phyloP scores from a whole-genome alignment of 768 basidiomycete species.

The Mycena sanguinolenta region DNA sequence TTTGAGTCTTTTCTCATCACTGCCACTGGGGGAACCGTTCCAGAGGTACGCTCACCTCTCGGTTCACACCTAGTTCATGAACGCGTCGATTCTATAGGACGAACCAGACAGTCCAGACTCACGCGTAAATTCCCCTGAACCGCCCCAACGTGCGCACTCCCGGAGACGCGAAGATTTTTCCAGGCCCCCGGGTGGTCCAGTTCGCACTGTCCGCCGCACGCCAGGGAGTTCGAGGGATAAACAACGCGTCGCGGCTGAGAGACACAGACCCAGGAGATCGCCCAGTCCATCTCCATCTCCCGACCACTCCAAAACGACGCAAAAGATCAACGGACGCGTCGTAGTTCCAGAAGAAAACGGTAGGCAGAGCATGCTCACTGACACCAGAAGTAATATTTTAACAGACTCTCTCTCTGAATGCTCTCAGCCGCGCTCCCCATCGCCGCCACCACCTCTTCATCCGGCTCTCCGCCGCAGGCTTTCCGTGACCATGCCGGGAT shows the following conservation, averaged over 20 bases:
- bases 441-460: constrained; percentile 49
- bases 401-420: constrained; percentile 27
- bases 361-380: constrained; percentile 13
- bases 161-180: constrained; percentile 2
- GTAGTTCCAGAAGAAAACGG: constrained; percentile 32
- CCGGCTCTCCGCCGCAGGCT: constrained; percentile 53
- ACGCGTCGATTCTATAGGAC: constrained; percentile 27
- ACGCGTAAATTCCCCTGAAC: constrained; percentile 32
- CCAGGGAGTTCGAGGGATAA: constrained; percentile 26
- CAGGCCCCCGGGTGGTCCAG: constrained; percentile 28
- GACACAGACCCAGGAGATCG: constrained; percentile 26
- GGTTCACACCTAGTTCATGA: constrained; percentile 6
- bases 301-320: constrained; percentile 19
- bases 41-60: constrained; percentile 34
- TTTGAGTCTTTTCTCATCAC: constrained; percentile 77
- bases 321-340: constrained; percentile 34
- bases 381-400: constrained; percentile 16
- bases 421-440: constrained; percentile 41
- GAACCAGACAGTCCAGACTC: constrained; percentile 23
- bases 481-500: constrained; percentile 81
- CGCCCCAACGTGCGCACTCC: background rate
- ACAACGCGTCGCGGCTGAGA: constrained; percentile 20
- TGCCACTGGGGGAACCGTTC: constrained; percentile 64
- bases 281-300: constrained; percentile 26
- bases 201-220: constrained; percentile 24